phyloP scores from a whole-genome alignment of 805 yeast species.

The Zygoascus flipseniorum region DNA sequence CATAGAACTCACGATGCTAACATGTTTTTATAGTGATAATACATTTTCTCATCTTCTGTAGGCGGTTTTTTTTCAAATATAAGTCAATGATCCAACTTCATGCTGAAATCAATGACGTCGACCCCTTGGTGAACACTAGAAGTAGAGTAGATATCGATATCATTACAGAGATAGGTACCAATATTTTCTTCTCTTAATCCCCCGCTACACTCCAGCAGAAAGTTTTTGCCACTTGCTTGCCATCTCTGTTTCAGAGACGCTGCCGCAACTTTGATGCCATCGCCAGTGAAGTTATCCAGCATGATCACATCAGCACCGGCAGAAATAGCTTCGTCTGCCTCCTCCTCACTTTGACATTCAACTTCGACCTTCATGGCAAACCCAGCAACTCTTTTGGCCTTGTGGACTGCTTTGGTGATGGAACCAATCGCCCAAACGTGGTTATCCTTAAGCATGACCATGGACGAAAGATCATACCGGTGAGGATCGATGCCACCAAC shows the following conservation, averaged over 20 bases:
- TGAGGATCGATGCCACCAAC: slow-evolving; percentile 94
- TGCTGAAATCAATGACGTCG: slow-evolving; percentile 70
- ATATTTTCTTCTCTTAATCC: slow-evolving; percentile 72
- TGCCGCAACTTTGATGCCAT: slow-evolving; percentile 58
- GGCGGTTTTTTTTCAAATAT: no score
- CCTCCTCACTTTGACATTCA: slow-evolving; percentile 76
- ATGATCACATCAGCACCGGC: slow-evolving; percentile 95
- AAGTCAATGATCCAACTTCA: slow-evolving; percentile 49
- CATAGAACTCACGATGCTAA: no score
- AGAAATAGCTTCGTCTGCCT: slow-evolving; percentile 84
- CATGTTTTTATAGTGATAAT: no score
- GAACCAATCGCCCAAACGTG: slow-evolving; percentile 92
- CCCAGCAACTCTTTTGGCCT: slow-evolving; percentile 77
- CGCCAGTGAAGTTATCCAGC: slow-evolving; percentile 81
- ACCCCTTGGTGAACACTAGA: slow-evolving; percentile 91
- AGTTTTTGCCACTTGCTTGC: slow-evolving; percentile 33
- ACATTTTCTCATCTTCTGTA: not conserved
- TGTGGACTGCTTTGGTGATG: slow-evolving; percentile 70
- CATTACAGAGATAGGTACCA: slow-evolving; percentile 55
- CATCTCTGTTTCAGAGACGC: slow-evolving; percentile 49
- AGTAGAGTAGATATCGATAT: slow-evolving; percentile 84
- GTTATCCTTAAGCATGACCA: slow-evolving; percentile 95
- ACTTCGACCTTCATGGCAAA: slow-evolving; percentile 88
- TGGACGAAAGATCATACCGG: slow-evolving; percentile 80
- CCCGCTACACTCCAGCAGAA: slow-evolving; percentile 84